Percentiles rank a stretch among this genome's conserved stretches.
Evolutionary conservation across 805 yeast genomes (phyloP).

Genomic region (Metschnikowia similis): DNA sequence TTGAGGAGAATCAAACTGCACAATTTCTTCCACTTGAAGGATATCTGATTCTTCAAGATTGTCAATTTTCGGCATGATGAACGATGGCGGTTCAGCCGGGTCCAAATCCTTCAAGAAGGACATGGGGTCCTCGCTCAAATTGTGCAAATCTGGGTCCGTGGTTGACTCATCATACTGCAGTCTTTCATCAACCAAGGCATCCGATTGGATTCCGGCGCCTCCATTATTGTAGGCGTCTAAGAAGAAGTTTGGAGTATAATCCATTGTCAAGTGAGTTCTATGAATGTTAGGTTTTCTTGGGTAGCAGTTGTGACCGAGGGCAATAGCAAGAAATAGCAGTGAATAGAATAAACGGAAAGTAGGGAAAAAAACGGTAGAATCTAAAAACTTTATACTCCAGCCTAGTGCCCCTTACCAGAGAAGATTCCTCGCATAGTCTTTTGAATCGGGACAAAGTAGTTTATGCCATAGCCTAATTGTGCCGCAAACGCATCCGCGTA

Average conservation of each 20-base stretch:
- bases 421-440: not conserved
- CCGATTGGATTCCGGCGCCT: not conserved
- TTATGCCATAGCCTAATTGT: slow-evolving; percentile 2
- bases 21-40: not conserved
- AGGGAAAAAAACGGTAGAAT: not conserved
- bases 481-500: slow-evolving; percentile 3
- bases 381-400: not conserved
- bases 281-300: not conserved
- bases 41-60: not conserved
- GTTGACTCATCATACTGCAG: not conserved
- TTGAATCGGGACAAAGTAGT: not conserved
- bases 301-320: not conserved
- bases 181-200: not conserved
- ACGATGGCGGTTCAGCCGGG: not conserved
- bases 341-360: not conserved
- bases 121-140: not conserved
- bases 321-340: slow-evolving; percentile 1
- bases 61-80: too few relatives aligned
- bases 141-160: not conserved
- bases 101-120: not conserved
- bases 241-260: not conserved
- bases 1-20: not conserved
- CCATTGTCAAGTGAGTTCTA: not conserved
- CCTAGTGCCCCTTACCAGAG: not conserved
- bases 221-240: not conserved